A percentile compares a stretch with the other conserved stretches of the same genome.
These are phyloP conservation scores for Backusella morwellensis DNA, from an alignment of 192 early-diverging fungal species.

Conservation along the genomic window DNA sequence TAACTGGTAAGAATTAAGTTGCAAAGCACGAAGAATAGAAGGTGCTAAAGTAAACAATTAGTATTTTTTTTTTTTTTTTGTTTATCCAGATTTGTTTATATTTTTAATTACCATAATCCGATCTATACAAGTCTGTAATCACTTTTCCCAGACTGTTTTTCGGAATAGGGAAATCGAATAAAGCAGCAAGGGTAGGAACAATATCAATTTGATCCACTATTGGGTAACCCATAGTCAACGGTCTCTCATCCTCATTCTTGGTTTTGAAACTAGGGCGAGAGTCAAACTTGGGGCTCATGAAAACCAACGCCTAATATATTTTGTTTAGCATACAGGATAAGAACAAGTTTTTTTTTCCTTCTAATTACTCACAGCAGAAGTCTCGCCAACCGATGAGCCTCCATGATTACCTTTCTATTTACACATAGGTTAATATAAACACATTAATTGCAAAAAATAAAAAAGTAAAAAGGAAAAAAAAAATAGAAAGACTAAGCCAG, in stretches of 20 bases:
- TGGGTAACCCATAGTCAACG: slow-evolving; percentile 48
- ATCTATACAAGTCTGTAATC: slow-evolving; percentile 76
- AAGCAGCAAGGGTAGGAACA: slow-evolving; percentile 77
- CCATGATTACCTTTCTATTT: slow-evolving; percentile 56
- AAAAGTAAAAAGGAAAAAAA: too few species aligned
- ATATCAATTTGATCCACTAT: slow-evolving; percentile 85
- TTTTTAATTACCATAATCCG: slow-evolving; percentile 28
- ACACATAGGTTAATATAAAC: neutral
- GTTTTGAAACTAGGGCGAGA: slow-evolving; percentile 15
- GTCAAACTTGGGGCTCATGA: slow-evolving; percentile 48
- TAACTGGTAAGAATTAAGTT: slow-evolving; percentile 65
- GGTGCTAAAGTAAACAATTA: neutral
- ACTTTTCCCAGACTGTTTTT: slow-evolving; percentile 88
- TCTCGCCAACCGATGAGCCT: slow-evolving; percentile 53
- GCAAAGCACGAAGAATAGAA: slow-evolving; percentile 47
- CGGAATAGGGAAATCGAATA: slow-evolving; percentile 88
- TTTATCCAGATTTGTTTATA: neutral
- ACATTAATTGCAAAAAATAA: neutral
- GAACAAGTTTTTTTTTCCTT: neutral
- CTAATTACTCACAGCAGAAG: slow-evolving; percentile 43
- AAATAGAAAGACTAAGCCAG: slow-evolving; percentile 4
- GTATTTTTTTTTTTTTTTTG: neutral
- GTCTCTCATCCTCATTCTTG: neutral
- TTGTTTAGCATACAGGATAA: neutral
- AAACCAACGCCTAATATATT: slow-evolving; percentile 36